Percentiles rank a stretch among this genome's conserved stretches.
Evolutionary conservation across 2,329 filamentous ascomycete genomes (phyloP).

Genomic region (Rhinocladiella similis): DNA sequence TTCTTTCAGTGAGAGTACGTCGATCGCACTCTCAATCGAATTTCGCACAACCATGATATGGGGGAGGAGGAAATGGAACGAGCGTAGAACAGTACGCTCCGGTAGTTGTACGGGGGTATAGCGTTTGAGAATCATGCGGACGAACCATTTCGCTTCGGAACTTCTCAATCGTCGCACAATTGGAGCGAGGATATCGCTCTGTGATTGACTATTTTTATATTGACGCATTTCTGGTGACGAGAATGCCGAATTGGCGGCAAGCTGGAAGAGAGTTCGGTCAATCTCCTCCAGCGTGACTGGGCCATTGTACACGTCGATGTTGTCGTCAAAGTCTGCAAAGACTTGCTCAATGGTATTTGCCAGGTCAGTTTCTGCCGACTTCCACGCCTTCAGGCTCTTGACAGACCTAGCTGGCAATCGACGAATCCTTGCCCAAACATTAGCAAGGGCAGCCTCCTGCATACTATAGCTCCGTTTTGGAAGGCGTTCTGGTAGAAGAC

Average conservation of each 20-base stretch:
- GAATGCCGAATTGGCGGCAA: slow-evolving; percentile 70
- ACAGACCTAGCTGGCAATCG: slow-evolving; percentile 63
- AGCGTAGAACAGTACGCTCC: slow-evolving; percentile 53
- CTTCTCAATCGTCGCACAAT: slow-evolving; percentile 64
- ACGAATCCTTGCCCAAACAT: slow-evolving; percentile 68
- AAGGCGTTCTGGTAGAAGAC: slow-evolving; percentile 72
- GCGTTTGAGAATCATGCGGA: slow-evolving; percentile 74
- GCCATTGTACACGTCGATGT: slow-evolving; percentile 31
- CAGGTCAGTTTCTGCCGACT: slow-evolving; percentile 64
- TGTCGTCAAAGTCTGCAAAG: slow-evolving; percentile 58
- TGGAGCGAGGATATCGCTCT: slow-evolving; percentile 50
- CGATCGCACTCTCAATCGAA: slow-evolving; percentile 24
- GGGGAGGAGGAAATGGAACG: slow-evolving; percentile 70
- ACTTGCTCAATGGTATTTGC: slow-evolving; percentile 69
- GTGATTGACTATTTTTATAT: slow-evolving; percentile 31
- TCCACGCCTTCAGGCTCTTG: slow-evolving; percentile 64
- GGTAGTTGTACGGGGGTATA: slow-evolving; percentile 69
- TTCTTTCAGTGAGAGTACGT: slow-evolving; percentile 10
- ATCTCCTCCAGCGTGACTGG: slow-evolving; percentile 71
- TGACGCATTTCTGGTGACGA: slow-evolving; percentile 65
- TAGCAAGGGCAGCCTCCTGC: slow-evolving; percentile 61
- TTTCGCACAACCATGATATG: slow-evolving; percentile 35
- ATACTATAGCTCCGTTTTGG: slow-evolving; percentile 77
- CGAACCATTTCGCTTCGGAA: slow-evolving; percentile 82
- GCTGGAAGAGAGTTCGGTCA: slow-evolving; percentile 61